phyloP scores from a whole-genome alignment of 108 stramenopile species.

The Nitzschia inconspicua region DNA sequence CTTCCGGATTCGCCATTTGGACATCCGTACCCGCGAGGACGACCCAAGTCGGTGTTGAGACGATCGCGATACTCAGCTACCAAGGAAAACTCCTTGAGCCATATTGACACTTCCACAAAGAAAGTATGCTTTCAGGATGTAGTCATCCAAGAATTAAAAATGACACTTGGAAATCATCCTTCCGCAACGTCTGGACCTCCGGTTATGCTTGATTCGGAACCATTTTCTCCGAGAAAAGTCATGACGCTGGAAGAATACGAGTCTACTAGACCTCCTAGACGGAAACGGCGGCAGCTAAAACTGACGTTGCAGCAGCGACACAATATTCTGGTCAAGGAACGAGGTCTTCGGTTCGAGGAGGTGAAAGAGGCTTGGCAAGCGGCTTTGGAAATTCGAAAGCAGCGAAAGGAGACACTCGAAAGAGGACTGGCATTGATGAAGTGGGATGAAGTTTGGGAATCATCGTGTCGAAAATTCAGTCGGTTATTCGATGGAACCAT shows the following conservation, averaged over 20 bases:
- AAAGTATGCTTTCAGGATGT: conserved; percentile 28
- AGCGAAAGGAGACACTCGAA: conserved; percentile 46
- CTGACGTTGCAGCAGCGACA: conserved; percentile 33
- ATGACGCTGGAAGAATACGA: conserved; percentile 47
- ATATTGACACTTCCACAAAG: background rate
- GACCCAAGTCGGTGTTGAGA: conserved; percentile 15
- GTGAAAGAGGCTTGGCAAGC: conserved; percentile 48
- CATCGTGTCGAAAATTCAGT: conserved; percentile 43
- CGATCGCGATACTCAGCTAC: background rate
- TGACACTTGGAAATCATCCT: conserved; percentile 66
- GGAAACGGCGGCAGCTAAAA: conserved; percentile 43
- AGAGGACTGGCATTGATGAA: conserved; percentile 30
- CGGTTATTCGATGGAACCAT: conserved; percentile 22
- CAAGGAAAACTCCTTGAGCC: too few species aligned
- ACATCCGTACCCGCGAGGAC: background rate
- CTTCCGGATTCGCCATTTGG: background rate
- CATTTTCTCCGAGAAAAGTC: conserved; percentile 1
- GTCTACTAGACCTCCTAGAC: conserved; percentile 33
- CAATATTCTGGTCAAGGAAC: conserved; percentile 42
- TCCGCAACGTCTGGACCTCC: conserved; percentile 54
- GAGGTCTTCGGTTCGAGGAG: conserved; percentile 42
- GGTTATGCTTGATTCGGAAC: conserved; percentile 47
- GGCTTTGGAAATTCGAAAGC: conserved; percentile 39
- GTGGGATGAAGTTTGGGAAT: conserved; percentile 55
- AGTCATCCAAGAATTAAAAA: conserved; percentile 48